phyloP scores from a whole-genome alignment of 495 filamentous ascomycete genomes.

The Neurospora pannonica region DNA sequence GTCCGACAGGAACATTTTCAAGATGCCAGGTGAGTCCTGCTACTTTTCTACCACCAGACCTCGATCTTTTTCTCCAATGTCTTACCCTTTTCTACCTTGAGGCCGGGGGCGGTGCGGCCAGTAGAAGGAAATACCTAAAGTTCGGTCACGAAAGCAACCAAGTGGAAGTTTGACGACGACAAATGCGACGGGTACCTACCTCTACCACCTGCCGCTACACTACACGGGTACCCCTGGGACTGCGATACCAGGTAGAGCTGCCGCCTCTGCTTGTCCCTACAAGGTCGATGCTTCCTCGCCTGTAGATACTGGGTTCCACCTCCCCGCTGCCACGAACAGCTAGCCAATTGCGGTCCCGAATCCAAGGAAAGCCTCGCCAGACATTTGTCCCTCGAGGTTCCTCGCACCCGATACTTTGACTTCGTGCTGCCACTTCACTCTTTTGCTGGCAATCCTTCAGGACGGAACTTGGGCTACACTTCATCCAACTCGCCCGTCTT shows the following conservation, averaged over 20 bases:
- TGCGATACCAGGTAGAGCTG: not conserved
- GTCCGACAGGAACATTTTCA: not conserved
- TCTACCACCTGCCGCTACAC: not conserved
- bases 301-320: not conserved
- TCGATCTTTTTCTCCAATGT: not conserved
- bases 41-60: not conserved
- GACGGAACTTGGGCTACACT: not conserved
- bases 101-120: not conserved
- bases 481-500: not conserved
- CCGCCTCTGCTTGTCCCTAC: not conserved
- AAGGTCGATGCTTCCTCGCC: not conserved
- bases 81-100: not conserved
- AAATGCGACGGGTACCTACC: not conserved
- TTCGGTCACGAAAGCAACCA: not conserved
- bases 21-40: not conserved
- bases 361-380: not conserved
- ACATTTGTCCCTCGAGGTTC: not conserved
- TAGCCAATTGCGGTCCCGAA: not conserved
- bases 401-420: not conserved
- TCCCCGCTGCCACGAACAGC: not conserved
- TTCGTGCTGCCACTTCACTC: not conserved
- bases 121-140: not conserved
- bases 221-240: not conserved
- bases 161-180: not conserved
- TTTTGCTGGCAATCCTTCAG: not conserved